Evolutionary conservation across 1,284 basidiomycete species (phyloP), one percentile per base, ranked within the genome.

Genomic region (Cystobasidiaceae sp.): DNA sequence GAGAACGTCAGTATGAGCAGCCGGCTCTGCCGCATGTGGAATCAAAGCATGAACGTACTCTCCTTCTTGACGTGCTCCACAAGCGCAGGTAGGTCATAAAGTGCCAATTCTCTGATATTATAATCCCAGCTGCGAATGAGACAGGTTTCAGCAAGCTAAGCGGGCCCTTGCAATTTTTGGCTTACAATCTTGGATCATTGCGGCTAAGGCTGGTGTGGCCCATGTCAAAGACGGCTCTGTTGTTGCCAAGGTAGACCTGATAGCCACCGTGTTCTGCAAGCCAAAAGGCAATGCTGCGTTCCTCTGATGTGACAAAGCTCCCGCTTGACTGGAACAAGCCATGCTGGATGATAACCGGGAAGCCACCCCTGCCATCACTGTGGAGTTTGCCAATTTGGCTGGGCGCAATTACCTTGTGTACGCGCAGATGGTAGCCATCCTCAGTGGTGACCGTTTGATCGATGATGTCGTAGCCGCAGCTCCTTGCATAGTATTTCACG

Each of bases 271-370:
- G 78, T 61, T 80, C 79, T 5, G 83, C 81, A 5, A 85, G 76
- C 83, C 83, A 85, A 73, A 85, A 84, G 0, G 84, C 83, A 13
- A 85, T 74, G 30, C 80, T 81, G 7, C 84, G 77, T 63, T 85
- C 83, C 70, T 85, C 84, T 15, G 81, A 82, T 0, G 84, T 85
- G 67, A 85, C 80, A 72, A 85, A 85, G 45, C 80, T 81, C 4
- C 84, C 84, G n/a, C 81, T 81, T 3, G 80, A 81, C 75, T 85
- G 84, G 75, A 85, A 85, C 4, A 85, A 77, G 34, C 84, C 83
- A 76, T 85, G 83, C 68, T 84, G 79, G 69, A 85, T 80, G 11
- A 85, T 75, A 17, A 84, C 80, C 0, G 83, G 83, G 75, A 80
- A 84, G 1, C 82, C 82, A 21, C 80, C 78, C 68, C 77, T 73